A percentile compares a stretch with the other conserved stretches of the same genome.
phyloP scores from a whole-genome alignment of 805 yeast genomes.

The Kodamaea jinghongensis region DNA sequence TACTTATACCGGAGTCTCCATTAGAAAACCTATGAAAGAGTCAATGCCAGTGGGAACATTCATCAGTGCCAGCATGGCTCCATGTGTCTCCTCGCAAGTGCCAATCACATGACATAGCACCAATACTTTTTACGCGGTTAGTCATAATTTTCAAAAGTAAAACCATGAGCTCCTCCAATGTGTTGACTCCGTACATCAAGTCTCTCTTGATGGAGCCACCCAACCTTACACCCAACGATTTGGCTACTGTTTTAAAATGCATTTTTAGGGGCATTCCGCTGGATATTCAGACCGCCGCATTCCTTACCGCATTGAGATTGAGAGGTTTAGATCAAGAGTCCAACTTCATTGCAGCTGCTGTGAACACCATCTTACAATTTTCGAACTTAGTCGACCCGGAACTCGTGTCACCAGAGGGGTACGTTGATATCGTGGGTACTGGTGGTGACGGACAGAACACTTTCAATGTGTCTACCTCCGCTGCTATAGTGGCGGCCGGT shows the following conservation, averaged over 20 bases:
- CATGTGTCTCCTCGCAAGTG: no score
- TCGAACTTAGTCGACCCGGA: conserved; percentile 53
- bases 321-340: conserved; percentile 79
- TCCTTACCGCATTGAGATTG: conserved; percentile 72
- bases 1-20: no score
- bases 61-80: conserved; percentile 40
- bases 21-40: no score
- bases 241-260: conserved; percentile 57
- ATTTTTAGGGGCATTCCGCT: conserved; percentile 61
- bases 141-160: conserved; percentile 1
- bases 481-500: conserved; percentile 94
- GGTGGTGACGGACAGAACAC: conserved; percentile 99
- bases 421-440: conserved; percentile 92
- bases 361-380: conserved; percentile 63
- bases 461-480: conserved; percentile 91
- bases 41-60: no score
- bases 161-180: conserved; percentile 17
- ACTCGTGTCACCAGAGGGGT: conserved; percentile 48
- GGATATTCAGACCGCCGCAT: conserved; percentile 72
- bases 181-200: conserved; percentile 59
- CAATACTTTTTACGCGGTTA: background rate
- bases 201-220: conserved; percentile 61
- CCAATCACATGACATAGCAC: background rate
- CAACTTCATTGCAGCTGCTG: conserved; percentile 83
- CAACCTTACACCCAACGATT: conserved; percentile 59